Percentiles rank a stretch among this genome's conserved stretches.
phyloP scores from a whole-genome alignment of 441 rosid species.

The Rhodomyrtus psidioides region DNA sequence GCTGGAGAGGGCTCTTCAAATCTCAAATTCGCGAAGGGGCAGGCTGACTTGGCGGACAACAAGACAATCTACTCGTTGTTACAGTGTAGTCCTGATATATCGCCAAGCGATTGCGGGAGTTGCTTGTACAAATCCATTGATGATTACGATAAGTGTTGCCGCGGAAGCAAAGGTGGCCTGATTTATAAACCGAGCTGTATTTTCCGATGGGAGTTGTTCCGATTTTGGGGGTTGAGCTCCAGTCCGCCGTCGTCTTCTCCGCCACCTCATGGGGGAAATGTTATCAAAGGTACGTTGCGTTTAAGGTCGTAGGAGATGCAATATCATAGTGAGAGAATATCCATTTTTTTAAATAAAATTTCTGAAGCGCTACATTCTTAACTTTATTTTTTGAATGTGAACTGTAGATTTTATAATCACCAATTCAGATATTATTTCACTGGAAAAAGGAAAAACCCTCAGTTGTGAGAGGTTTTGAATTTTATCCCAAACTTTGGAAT shows the following conservation, averaged over 20 bases:
- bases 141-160: background rate
- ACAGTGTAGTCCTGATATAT: background rate
- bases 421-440: background rate
- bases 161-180: background rate
- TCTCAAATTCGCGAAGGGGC: background rate
- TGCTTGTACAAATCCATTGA: background rate
- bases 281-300: background rate
- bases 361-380: background rate
- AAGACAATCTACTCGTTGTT: background rate
- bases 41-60: background rate
- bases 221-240: background rate
- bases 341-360: no score
- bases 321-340: background rate
- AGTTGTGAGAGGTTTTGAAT: no score
- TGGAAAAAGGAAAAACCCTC: no score
- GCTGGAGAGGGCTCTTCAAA: background rate
- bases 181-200: background rate
- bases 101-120: background rate
- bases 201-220: background rate
- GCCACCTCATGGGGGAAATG: background rate
- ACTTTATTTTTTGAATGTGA: background rate
- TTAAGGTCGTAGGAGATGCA: background rate
- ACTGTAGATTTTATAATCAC: background rate
- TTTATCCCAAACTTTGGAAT: no score
- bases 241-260: background rate